Evolutionary conservation across 768 basidiomycete genomes (phyloP).

Genomic region (Chalciporus pseudorubinellus): DNA sequence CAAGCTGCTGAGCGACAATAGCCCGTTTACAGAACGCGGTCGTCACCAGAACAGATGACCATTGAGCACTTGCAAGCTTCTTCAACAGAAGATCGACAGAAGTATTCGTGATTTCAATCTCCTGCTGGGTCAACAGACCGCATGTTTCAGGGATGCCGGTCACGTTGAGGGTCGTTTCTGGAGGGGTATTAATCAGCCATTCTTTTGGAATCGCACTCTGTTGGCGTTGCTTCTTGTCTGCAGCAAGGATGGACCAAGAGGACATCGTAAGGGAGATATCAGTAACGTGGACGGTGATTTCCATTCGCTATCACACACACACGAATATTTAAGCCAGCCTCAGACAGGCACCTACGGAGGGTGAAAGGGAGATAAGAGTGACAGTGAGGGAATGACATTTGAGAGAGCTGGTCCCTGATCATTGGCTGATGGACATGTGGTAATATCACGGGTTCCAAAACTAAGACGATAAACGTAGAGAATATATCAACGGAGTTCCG

Average conservation of each 20-base stretch:
- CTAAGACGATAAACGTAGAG: background rate
- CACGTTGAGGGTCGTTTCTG: conserved; percentile 50
- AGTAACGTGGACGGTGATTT: background rate
- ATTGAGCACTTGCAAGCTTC: conserved; percentile 51
- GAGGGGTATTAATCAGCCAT: conserved; percentile 57
- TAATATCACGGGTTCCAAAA: conserved; percentile 2
- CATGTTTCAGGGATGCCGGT: conserved; percentile 50
- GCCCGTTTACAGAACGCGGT: conserved; percentile 77
- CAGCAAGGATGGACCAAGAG: conserved; percentile 51
- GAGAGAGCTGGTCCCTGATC: background rate
- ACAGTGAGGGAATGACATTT: background rate
- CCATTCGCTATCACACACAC: background rate
- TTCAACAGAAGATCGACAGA: conserved; percentile 45
- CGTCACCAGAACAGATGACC: conserved; percentile 67
- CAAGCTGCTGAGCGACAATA: conserved; percentile 75
- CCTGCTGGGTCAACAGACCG: conserved; percentile 54
- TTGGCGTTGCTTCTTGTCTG: conserved; percentile 55
- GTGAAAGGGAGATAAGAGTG: conserved; percentile 4
- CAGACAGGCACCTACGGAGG: background rate
- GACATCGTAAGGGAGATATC: conserved; percentile 8
- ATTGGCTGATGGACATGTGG: background rate
- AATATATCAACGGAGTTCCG: background rate
- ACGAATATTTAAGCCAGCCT: conserved; percentile 8
- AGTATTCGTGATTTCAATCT: conserved; percentile 60
- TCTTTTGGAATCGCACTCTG: conserved; percentile 56